Base-by-base conservation (phyloP, 2,329 filamentous ascomycete genomes). In the Raffaelea ambrosiae region DNA sequence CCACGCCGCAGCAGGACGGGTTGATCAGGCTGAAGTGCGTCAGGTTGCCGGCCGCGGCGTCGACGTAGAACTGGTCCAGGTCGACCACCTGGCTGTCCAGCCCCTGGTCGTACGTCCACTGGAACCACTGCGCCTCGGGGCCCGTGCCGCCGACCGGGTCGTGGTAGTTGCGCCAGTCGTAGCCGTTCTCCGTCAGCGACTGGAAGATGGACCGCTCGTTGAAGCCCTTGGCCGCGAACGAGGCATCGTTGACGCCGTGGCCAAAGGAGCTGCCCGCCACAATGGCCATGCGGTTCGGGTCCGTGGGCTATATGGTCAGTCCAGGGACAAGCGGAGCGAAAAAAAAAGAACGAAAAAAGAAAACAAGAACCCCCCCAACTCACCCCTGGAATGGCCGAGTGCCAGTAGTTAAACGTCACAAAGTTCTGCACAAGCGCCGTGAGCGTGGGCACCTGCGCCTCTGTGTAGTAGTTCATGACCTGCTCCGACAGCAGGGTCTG, bases 11-110 rank as follows among this genome's bases (percentile, higher is more conserved):
- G 61, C 74, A 73, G 51, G 70, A 68, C 4, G 71, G 69, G 54
- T 71, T 78, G 59, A 72, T 64, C 57, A 72, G 74, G 53, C 65
- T 68, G 47, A 73, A 69, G 38, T 62, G 59, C 5, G 69, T 65
- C 2, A 74, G 61, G 1, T 58, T 63, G n/a, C 71, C 70, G 5
- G 63, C 62, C 8, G 61, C 55, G 4, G 71, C 71, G 53, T 73
- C 71, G 4, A 53, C 52, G 55, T 67, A 73, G 54, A 73, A 73
- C 36, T 66, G 56, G 18, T 63, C 58, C 4, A 72, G 53, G 14
- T 52, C 41, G 31, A 51, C 46, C 1, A 55, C 38, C 18, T 63
- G 56, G 39, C 63, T 61, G 11, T 61, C 63, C 35, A 63, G 53
- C 38, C 63, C 62, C 31, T 59, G 62, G 4, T 55, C 54, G 5